Evolutionary conservation across 208 protist species (phyloP).

Genomic region (Crithidia acanthocephali): DNA sequence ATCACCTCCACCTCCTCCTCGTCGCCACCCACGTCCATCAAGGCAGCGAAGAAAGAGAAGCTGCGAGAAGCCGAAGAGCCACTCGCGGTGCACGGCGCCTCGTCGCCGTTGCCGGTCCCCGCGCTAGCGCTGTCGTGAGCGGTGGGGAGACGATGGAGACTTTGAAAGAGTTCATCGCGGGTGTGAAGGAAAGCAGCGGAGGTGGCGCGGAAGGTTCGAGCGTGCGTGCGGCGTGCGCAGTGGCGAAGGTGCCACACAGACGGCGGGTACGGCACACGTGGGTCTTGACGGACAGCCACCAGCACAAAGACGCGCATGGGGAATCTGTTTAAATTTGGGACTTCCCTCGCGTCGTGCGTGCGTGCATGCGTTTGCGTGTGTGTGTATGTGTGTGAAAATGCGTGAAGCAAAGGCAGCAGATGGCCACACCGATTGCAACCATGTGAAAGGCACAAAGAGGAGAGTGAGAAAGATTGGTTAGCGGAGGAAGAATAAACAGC

Average conservation of each 20-base stretch:
- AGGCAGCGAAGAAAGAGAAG: conserved; percentile 25
- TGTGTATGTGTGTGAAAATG: neutral
- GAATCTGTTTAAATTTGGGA: neutral
- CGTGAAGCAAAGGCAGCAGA: no score
- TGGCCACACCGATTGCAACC: no score
- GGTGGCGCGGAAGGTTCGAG: conserved; percentile 24
- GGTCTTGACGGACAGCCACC: conserved; percentile 12
- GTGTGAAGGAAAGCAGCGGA: conserved; percentile 21
- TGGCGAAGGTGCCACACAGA: conserved; percentile 38
- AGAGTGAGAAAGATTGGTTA: no score
- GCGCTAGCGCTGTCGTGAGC: no score
- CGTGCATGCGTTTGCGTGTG: neutral
- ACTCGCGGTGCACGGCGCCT: neutral
- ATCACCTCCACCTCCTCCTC: conserved; percentile 32
- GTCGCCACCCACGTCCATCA: conserved; percentile 24
- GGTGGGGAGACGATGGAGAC: conserved; percentile 26
- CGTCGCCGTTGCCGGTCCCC: neutral
- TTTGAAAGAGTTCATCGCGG: conserved; percentile 23
- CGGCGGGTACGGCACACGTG: conserved; percentile 10
- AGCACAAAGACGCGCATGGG: conserved; percentile 35
- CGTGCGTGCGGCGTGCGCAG: conserved; percentile 1
- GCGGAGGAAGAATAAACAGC: no score
- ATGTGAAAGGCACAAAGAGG: no score
- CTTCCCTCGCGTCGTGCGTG: neutral
- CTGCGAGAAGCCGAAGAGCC: neutral